Evolutionary conservation across 352 stramenopile species (phyloP).

Genomic region (Phytophthora podocarpi): DNA sequence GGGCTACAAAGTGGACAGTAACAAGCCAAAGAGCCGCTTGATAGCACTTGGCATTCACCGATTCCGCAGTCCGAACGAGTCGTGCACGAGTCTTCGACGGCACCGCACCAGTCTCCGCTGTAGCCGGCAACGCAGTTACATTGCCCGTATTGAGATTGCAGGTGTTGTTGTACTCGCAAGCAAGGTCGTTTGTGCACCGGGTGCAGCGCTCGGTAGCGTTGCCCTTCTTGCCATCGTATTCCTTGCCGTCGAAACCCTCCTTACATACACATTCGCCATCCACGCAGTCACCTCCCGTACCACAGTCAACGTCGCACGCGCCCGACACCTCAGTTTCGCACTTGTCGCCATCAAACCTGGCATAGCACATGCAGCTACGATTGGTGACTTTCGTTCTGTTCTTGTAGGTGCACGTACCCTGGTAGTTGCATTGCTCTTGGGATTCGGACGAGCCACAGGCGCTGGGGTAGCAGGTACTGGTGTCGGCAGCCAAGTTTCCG

Average conservation of each 20-base stretch:
- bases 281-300: constrained; percentile 48
- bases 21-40: constrained; percentile 38
- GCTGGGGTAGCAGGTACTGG: constrained; percentile 31
- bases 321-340: constrained; percentile 38
- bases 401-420: constrained; percentile 71
- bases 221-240: constrained; percentile 39
- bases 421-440: constrained; percentile 52
- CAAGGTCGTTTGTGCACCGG: constrained; percentile 46
- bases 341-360: constrained; percentile 40
- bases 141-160: constrained; percentile 45
- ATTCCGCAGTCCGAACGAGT: constrained; percentile 33
- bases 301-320: constrained; percentile 52
- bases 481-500: constrained; percentile 45
- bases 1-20: constrained; percentile 40
- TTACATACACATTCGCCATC: constrained; percentile 47
- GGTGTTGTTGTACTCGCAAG: constrained; percentile 48
- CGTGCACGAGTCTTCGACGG: constrained; percentile 40
- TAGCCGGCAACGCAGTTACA: constrained; percentile 44
- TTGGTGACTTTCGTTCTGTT: constrained; percentile 51
- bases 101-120: constrained; percentile 43
- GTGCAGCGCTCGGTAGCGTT: constrained; percentile 44
- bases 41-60: constrained; percentile 36
- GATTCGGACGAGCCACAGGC: constrained; percentile 39
- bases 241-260: constrained; percentile 44
- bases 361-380: constrained; percentile 52